Evolutionary conservation across 2,329 filamentous ascomycete genomes (phyloP), one percentile per base, ranked within the genome.

Genomic region (Aplosporella prunicola): DNA sequence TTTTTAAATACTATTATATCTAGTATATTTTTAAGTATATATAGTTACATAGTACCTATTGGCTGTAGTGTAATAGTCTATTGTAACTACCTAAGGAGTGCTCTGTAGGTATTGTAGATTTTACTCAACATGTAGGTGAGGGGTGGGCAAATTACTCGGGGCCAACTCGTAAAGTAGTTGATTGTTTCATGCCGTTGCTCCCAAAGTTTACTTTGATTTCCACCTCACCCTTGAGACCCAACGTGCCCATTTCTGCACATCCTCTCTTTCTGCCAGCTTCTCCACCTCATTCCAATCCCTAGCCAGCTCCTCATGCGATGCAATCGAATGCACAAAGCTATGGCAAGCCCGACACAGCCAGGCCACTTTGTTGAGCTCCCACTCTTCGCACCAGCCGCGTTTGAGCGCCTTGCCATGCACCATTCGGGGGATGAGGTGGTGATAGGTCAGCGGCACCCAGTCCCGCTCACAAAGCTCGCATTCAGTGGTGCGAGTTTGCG

Each of bases 321-420:
- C 79, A 52, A 87, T 74, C 25, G 75, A 65, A 64, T 93, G 86
- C 55, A 93, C 83, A 54, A 85, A 87, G 27, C 72, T 75, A 64
- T 93, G 86, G 51, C 86, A 93, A 2, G 84, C 81, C 33, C 84
- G 69, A 59, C 86, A 93, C 47, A 93, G 60, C 85, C 85, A 93
- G 9, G 86, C 85, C 14, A 91, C 86, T 53, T 78, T 86, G 50
- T 83, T 76, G 57, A 93, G 56, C 60, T 78, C 74, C 56, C 83
- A 82, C 44, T 77, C 74, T 3, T 72, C 71, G 63, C 88, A 82
- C 85, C 85, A 93, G 1, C 80, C 81, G 27, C 83, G 68, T 65
- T 82, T 85, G 25, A 85, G 56, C 3, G 74, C 83, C 54, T 86
- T 85, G 6, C 72, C 77, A 58, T 93, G 85, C 42, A 85, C 78